Evolutionary conservation across 306 rosid genomes (phyloP).

Genomic region (Acacia acuminata): DNA sequence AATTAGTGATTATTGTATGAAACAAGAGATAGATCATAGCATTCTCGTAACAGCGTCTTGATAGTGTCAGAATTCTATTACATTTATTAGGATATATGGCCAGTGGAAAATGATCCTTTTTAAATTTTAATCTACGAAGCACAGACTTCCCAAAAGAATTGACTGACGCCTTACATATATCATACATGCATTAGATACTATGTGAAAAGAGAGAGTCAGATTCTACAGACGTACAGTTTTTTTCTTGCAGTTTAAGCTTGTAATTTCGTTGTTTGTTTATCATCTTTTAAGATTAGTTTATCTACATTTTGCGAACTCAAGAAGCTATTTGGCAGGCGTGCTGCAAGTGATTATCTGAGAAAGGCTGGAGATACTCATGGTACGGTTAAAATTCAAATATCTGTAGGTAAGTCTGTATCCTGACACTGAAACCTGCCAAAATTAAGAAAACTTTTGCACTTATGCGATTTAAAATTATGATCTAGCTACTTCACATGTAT

Average conservation of each 20-base stretch:
- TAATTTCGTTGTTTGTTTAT: background rate
- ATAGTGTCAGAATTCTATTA: too few relatives aligned
- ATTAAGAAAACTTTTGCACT: background rate
- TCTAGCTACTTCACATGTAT: too few relatives aligned
- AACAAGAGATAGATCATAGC: too few relatives aligned
- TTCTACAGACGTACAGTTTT: background rate
- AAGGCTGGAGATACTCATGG: conserved; percentile 84
- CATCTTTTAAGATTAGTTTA: background rate
- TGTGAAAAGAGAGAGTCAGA: background rate
- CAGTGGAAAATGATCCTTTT: too few relatives aligned
- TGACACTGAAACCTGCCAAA: background rate
- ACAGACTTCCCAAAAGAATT: too few relatives aligned
- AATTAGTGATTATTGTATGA: too few relatives aligned
- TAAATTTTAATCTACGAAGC: too few relatives aligned
- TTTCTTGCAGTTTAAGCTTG: background rate
- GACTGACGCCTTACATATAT: too few relatives aligned
- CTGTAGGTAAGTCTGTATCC: conserved; percentile 63
- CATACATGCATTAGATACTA: too few relatives aligned
- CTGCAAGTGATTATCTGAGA: conserved; percentile 77
- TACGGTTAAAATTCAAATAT: conserved; percentile 67
- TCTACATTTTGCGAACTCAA: background rate
- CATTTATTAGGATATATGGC: too few relatives aligned
- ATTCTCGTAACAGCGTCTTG: too few relatives aligned
- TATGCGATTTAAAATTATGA: background rate
- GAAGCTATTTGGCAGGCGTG: conserved; percentile 49